Evolutionary conservation across 768 basidiomycete species (phyloP), one percentile per base, ranked within the genome.

Genomic region (Collybia mongolica): DNA sequence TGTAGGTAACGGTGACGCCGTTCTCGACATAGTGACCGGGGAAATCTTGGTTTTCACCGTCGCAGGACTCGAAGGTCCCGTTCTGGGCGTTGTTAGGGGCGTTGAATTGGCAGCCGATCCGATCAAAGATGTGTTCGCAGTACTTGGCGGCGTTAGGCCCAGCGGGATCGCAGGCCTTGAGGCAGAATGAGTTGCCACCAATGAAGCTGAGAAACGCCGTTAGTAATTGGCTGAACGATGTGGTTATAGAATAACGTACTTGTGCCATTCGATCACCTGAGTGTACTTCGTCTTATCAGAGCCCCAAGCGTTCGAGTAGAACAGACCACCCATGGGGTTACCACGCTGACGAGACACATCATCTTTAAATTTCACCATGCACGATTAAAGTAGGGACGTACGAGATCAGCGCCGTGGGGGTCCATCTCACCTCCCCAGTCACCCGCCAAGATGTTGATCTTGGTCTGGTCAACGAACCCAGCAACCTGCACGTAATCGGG

Each of bases 81-180:
- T 83, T 71, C 42, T 75, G 63, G 29, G 86, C 85, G 28, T 71
- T 66, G 64, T 78, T 82, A 14, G 90, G 90, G 15, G 79, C 84
- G 63, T 90, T 92, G 73, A 83, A 90, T 2, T 54, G 60, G 57
- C 86, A 85, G 8, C 91, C 90, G 44, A 90, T 83, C 50, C 84
- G 85, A 61, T 90, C 88, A 52, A 72, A 85, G 53, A 82, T 77
- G 74, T 93, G 84, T 63, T 88, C 71, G 71, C 90, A 91, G 58
- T 64, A 77, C n/a, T 69, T 60, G 3, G 71, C 69, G 0, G 77
- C 73, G 57, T 81, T 73, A n/a, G 76, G 58, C 9, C 72, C 70
- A 1, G 64, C 54, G 1, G 83, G 83, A 59, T 89, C 81, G 69
- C 90, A 93, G 0, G 77, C 71, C 66, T 91, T 92, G 55, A 88